A percentile compares a stretch with the other conserved stretches of the same genome.
These are phyloP conservation scores for Colletotrichum nymphaeae DNA, from an alignment of 2,329 filamentous ascomycete genomes.

Conservation along the genomic window DNA sequence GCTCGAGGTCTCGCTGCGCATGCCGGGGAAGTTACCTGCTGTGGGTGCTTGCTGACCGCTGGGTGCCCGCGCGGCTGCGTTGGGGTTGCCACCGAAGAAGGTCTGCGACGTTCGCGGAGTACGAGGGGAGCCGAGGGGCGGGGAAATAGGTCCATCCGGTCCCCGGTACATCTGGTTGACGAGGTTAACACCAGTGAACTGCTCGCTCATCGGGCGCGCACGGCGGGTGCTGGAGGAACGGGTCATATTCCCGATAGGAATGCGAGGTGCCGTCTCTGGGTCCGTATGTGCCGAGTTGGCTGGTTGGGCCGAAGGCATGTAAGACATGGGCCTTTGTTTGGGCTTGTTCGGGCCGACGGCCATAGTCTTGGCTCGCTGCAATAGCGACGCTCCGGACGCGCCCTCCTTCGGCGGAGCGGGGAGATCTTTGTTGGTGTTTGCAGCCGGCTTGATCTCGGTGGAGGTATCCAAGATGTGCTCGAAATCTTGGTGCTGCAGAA, in stretches of 20 bases:
- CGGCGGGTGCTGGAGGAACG: conserved; percentile 66
- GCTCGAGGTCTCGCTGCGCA: conserved; percentile 73
- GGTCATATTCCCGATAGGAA: conserved; percentile 72
- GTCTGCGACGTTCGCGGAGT: conserved; percentile 72
- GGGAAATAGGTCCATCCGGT: conserved; percentile 71
- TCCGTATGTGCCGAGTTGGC: conserved; percentile 64
- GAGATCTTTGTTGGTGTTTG: conserved; percentile 83
- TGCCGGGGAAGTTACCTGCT: conserved; percentile 77
- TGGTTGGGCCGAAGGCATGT: conserved; percentile 56
- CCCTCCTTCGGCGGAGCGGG: conserved; percentile 76
- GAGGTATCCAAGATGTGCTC: conserved; percentile 90
- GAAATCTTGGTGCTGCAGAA: conserved; percentile 94
- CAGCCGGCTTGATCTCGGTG: conserved; percentile 54
- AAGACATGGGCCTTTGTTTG: conserved; percentile 67
- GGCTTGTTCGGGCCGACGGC: conserved; percentile 59
- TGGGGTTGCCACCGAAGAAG: conserved; percentile 72
- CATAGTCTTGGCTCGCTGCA: conserved; percentile 72
- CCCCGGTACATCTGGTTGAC: conserved; percentile 93
- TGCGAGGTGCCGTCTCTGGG: conserved; percentile 80
- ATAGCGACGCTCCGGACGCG: conserved; percentile 58
- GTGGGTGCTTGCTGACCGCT: conserved; percentile 57
- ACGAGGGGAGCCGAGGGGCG: conserved; percentile 67
- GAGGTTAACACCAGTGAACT: conserved; percentile 72
- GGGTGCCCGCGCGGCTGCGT: conserved; percentile 63
- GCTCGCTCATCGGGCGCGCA: conserved; percentile 71